These are phyloP conservation scores for Eucalyptus pauciflora DNA, from an alignment of 345 rosid genomes.

Conservation along the genomic window DNA sequence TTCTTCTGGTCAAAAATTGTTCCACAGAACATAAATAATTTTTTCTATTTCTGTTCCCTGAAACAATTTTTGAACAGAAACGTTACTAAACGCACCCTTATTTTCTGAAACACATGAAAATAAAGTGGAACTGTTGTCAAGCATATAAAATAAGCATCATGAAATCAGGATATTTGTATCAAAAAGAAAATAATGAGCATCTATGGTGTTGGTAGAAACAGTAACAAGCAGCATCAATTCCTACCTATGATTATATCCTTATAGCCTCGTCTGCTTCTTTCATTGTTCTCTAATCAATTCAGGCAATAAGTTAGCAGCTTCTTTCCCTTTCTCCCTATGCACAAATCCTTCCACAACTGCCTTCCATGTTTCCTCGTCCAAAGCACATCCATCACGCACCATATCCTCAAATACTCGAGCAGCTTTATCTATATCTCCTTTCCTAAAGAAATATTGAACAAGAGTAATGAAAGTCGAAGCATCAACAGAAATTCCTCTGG, in stretches of 20 bases:
- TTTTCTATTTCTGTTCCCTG: too few species aligned
- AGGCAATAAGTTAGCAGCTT: background rate
- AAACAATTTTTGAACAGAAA: too few species aligned
- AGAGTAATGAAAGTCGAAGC: conserved; percentile 23
- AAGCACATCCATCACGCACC: conserved; percentile 55
- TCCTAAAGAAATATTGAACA: conserved; percentile 39
- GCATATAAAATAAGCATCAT: background rate
- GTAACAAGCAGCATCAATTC: background rate
- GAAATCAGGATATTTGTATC: background rate
- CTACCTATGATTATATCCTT: background rate
- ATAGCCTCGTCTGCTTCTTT: background rate
- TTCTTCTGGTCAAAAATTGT: too few species aligned
- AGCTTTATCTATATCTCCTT: conserved; percentile 51
- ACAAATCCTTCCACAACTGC: conserved; percentile 28
- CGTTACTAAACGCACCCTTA: background rate
- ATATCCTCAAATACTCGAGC: conserved; percentile 53
- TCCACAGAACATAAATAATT: too few species aligned
- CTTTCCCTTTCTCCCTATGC: conserved; percentile 1
- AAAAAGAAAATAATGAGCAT: background rate
- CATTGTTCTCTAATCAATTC: background rate
- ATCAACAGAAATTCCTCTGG: conserved; percentile 57
- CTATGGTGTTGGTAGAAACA: background rate
- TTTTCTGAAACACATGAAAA: background rate
- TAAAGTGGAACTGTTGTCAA: background rate
- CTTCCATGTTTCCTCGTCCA: conserved; percentile 47